A percentile compares a stretch with the other conserved stretches of the same genome.
phyloP scores from a whole-genome alignment of 495 filamentous ascomycete species.

The Neurospora sp. region DNA sequence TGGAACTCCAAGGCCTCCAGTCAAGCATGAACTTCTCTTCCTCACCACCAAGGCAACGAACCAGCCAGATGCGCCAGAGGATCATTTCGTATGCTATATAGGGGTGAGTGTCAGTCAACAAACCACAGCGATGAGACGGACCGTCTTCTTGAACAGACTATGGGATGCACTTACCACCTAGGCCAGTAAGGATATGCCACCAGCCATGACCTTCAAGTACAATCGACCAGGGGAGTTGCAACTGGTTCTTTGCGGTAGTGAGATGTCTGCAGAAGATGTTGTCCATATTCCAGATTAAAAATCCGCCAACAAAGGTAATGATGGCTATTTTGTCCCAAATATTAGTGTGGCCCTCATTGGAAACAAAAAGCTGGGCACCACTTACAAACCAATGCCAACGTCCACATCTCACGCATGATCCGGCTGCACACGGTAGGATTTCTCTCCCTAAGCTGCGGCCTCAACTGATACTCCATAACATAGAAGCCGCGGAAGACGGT shows the following conservation, averaged over 20 bases:
- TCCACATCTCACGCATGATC: conserved; percentile 69
- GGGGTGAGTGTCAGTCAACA: conserved; percentile 32
- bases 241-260: conserved; percentile 54
- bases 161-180: conserved; percentile 12
- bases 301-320: conserved; percentile 70
- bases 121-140: neutral
- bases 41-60: conserved; percentile 64
- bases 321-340: conserved; percentile 37
- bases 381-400: conserved; percentile 35
- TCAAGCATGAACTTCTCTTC: conserved; percentile 66
- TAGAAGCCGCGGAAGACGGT: conserved; percentile 78
- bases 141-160: neutral
- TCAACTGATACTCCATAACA: conserved; percentile 75
- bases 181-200: conserved; percentile 62
- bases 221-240: conserved; percentile 85
- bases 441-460: conserved; percentile 43
- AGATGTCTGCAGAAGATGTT: conserved; percentile 70
- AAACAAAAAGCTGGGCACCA: neutral
- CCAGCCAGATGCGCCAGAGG: conserved; percentile 77
- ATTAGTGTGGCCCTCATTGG: neutral
- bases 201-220: conserved; percentile 90
- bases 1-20: conserved; percentile 54
- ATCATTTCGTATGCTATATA: conserved; percentile 68
- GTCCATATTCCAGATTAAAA: conserved; percentile 81
- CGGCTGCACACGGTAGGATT: conserved; percentile 46